A percentile compares a stretch with the other conserved stretches of the same genome.
Evolutionary conservation across 2,329 filamentous ascomycete species (phyloP).

Genomic region (Seiridium unicorne): DNA sequence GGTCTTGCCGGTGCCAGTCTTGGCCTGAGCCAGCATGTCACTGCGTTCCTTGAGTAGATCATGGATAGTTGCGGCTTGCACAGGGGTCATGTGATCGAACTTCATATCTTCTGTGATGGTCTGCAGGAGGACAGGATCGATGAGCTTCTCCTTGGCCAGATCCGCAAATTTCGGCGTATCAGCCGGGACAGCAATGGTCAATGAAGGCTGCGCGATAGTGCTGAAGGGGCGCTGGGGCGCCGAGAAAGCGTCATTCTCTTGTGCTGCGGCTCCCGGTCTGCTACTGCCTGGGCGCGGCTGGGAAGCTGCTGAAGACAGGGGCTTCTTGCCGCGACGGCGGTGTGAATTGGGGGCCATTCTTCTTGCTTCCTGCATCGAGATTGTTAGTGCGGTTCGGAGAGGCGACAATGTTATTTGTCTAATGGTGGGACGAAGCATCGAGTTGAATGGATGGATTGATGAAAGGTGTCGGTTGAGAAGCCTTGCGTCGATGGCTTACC

Average conservation of each 20-base stretch:
- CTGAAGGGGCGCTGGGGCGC: background rate
- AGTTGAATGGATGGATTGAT: background rate
- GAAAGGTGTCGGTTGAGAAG: background rate
- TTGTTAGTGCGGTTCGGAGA: background rate
- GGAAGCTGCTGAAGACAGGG: background rate
- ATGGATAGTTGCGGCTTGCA: slow-evolving; percentile 51
- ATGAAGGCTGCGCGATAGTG: slow-evolving; percentile 29
- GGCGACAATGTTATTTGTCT: background rate
- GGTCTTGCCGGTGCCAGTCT: slow-evolving; percentile 86
- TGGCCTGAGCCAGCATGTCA: slow-evolving; percentile 73
- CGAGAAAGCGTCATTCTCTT: background rate
- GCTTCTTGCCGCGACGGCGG: background rate
- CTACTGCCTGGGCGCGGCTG: background rate
- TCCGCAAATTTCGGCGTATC: slow-evolving; percentile 47
- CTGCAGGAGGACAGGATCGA: slow-evolving; percentile 45
- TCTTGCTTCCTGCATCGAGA: background rate
- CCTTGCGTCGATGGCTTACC: background rate
- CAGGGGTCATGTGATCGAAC: slow-evolving; percentile 53
- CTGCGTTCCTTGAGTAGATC: slow-evolving; percentile 41
- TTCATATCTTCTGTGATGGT: slow-evolving; percentile 47
- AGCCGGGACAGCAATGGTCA: slow-evolving; percentile 35
- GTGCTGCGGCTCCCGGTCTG: background rate
- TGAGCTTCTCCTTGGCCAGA: slow-evolving; percentile 36
- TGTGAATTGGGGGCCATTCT: background rate
- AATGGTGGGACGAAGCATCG: background rate